Base-by-base conservation (phyloP, 306 rosid genomes). In the Morella rubra region DNA sequence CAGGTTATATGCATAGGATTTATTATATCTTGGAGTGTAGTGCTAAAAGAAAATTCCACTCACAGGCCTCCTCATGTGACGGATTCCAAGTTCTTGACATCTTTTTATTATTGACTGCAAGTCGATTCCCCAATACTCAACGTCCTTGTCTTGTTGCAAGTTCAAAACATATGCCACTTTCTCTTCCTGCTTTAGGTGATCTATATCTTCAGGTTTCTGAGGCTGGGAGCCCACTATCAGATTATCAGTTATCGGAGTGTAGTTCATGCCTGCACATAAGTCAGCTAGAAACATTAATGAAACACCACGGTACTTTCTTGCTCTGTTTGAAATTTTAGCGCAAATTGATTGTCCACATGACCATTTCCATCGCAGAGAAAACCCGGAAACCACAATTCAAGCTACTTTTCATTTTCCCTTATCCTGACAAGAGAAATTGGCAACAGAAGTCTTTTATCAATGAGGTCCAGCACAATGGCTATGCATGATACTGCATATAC, bases 181-280 rank as follows among this genome's bases (percentile, higher is more conserved):
- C 88, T 92, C 92, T 84, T 81, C 91, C 79, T 85, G 84, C 74
- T 80, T 89, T 32, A 95, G 89, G 80, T 90, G 90, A 81, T 89
- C 88, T 24, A 92, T 81, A 74, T 95, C 98, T 77, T 86, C 91
- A 5, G 93, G 91, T 84, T 90, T 92, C 85, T 94, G 97, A 77
- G 97, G 98, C 83, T 92, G 98, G 65, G 98, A 94, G 27, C 97
- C 97, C 80, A 94, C 97, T 37, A 94, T 89, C 84, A 94, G 76
- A 73, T 88, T 47, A 51, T 92, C 97, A 71, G 92, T 84, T 87
- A 95, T 86, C 76, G 82, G 81, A 18, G 89, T 92, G 82, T 89
- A 95, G 86, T 90, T 92, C 98, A 95, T 92, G 75, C 97, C 98
- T 95, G 91, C 81, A 87, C 67, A 84, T 19, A 69, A 61, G 74